Base-by-base conservation (phyloP, 148 eudicot species). In the Linanthus parryae region DNA sequence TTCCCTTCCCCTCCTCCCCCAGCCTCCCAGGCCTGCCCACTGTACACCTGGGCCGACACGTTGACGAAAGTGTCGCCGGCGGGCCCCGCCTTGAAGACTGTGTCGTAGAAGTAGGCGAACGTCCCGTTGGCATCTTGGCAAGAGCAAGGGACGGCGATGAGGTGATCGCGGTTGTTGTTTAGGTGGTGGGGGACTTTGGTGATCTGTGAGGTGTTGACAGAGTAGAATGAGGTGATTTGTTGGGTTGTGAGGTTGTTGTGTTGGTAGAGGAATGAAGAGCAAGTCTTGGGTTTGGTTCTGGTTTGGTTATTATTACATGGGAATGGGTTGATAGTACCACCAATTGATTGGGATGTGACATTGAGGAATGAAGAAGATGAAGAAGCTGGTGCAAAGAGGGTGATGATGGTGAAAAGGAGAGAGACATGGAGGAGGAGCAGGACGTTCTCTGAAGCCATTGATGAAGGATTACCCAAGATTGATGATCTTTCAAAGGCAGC, bases 61-160 rank as follows among this genome's bases (percentile, higher is more conserved):
- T 71, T 29, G 4, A 0, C 11, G 17, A 67, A 68, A 3, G 65
- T 33, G 17, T 71, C 77, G n/a, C 41, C 23, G n/a, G n/a, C n/a
- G 0, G 2, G 16, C 21, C 27, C 34, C 20, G 57, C 47, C 17
- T 17, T 52, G 31, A 63, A 75, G 8, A 15, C 29, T 9, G 75
- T 68, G 15, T 67, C 65, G 17, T 71, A 71, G 48, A 71, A 75
- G 25, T 76, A 71, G 11, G 56, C 75, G 2, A 12, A 16, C 5
- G 55, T 57, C 39, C 70, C 64, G 17, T 64, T 54, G 25, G 67
- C 73, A 20, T 60, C n/a, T 28, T 63, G 29, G 70, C 81, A 76
- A n/a, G 76, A 64, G 48, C 76, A 76, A 17, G 65, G 67, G 1
- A 76, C 81, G 0, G 58, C 16, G 8, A 76, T 62, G 11, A 76